These are phyloP conservation scores for Debaryomyces nepalensis DNA, from an alignment of 1,139 yeast species.

Conservation along the genomic window DNA sequence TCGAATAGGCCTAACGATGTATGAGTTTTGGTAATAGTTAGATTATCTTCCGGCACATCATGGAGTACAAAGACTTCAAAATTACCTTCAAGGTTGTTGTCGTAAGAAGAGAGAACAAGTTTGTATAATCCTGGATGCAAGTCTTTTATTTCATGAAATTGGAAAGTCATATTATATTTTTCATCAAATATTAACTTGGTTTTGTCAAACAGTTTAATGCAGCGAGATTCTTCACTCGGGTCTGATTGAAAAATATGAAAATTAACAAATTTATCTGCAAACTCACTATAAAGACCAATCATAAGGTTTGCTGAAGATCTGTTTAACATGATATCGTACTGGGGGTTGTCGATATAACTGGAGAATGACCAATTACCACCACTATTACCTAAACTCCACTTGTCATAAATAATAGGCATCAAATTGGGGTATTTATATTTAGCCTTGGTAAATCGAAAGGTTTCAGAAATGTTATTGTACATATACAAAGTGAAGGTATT, in stretches of 20 bases:
- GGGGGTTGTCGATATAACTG: conserved; percentile 65
- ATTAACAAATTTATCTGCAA: conserved; percentile 32
- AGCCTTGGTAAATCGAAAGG: conserved; percentile 30
- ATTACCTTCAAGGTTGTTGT: conserved; percentile 18
- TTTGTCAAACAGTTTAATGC: conserved; percentile 34
- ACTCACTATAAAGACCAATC: conserved; percentile 31
- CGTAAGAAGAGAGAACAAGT: conserved; percentile 39
- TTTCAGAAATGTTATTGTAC: conserved; percentile 33
- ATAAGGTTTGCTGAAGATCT: conserved; percentile 23
- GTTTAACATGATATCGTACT: conserved; percentile 43
- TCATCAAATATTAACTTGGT: conserved; percentile 34
- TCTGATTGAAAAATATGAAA: conserved; percentile 49
- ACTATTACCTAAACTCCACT: conserved; percentile 52
- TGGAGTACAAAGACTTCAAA: conserved; percentile 22
- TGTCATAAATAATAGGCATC: conserved; percentile 35
- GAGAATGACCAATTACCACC: conserved; percentile 65
- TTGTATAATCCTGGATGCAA: conserved; percentile 44
- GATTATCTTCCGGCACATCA: conserved; percentile 14
- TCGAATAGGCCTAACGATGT: conserved; percentile 43
- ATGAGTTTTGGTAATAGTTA: conserved; percentile 26
- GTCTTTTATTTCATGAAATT: conserved; percentile 24
- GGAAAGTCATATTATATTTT: conserved; percentile 29
- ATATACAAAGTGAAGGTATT: conserved; percentile 43
- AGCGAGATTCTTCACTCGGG: conserved; percentile 18
- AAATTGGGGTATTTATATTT: conserved; percentile 25